Base-by-base conservation (phyloP, 1,284 basidiomycete species). In the Sanguinoderma infundibulare region DNA sequence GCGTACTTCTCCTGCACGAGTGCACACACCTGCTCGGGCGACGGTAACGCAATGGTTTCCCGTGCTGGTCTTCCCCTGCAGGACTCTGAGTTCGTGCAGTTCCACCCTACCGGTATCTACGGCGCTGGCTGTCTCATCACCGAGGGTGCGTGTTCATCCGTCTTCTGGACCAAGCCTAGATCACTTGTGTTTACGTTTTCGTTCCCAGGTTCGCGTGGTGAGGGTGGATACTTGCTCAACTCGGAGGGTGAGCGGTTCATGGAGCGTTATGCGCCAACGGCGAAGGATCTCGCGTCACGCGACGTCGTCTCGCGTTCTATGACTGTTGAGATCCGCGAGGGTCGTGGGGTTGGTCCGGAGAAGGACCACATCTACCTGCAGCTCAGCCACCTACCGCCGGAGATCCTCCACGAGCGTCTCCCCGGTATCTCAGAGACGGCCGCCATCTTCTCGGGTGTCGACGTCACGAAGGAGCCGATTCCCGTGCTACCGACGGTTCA, bases 361-460 rank as follows among this genome's bases (percentile, higher is more conserved):
- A 98, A 96, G 83, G 98, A 99, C 77, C 98, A 99, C 82, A 83
- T 98, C 75, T 98, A 92, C 82, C 84, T 99, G 67, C 98, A 99
- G 78, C 90, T 99, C 73, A 98, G 95, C 73, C 98, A 99, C 83
- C 82, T 99, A 46, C 98, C 98, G 61, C 86, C 98, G 55, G 95
- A 98, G 70, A 89, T 99, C 70, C 89, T 99, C 64, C 96, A 96
- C 78, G 97, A 99, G 80, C 91, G 98, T 75, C 85, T 99, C 51
- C 98, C 98, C 66, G 98, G 98, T 87, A 99, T 99, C 76, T 99
- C 98, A 56, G 98, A 99, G 84, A 99, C 98, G 12, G 98, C 98
- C 38, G 93, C 97, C 66, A 99, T 99, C 74, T 99, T 99, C 82
- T 89, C 95, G 73, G 98, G 98, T 79, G 98, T 99, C 68, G 98